Conservation (phyloP, 2,329 filamentous ascomycete species). For the Epichloe uncinata region DNA sequence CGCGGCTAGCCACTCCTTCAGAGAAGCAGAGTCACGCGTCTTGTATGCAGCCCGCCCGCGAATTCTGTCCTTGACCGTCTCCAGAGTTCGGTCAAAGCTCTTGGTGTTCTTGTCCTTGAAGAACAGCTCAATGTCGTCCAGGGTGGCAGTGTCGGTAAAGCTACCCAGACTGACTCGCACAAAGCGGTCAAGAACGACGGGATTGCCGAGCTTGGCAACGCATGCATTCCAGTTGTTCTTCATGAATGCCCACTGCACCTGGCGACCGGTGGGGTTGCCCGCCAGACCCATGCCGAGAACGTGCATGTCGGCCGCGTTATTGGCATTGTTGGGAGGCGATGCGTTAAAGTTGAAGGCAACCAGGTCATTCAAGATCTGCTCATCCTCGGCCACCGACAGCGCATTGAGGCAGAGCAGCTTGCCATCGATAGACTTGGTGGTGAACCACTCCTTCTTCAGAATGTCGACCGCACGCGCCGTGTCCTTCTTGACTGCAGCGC, state of each 20-base stretch:
- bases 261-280: slow-evolving; percentile 58
- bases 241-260: slow-evolving; percentile 71
- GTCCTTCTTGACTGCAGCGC: slow-evolving; percentile 57
- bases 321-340: slow-evolving; percentile 44
- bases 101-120: slow-evolving; percentile 78
- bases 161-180: slow-evolving; percentile 64
- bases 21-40: slow-evolving; percentile 55
- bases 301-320: slow-evolving; percentile 80
- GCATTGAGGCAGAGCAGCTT: slow-evolving; percentile 73
- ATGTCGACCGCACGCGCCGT: slow-evolving; percentile 56
- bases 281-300: slow-evolving; percentile 62
- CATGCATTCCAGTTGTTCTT: slow-evolving; percentile 71
- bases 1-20: slow-evolving; percentile 66
- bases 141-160: slow-evolving; percentile 57
- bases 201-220: slow-evolving; percentile 61
- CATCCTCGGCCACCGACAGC: slow-evolving; percentile 60
- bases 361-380: slow-evolving; percentile 51
- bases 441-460: slow-evolving; percentile 74
- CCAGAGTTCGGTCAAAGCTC: slow-evolving; percentile 74
- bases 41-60: slow-evolving; percentile 72
- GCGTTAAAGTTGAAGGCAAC: slow-evolving; percentile 68
- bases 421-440: slow-evolving; percentile 75
- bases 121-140: slow-evolving; percentile 70
- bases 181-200: slow-evolving; percentile 81
- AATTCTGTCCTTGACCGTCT: slow-evolving; percentile 77